phyloP scores from a whole-genome alignment of 331 rosid genomes.

The Acacia concinna region DNA sequence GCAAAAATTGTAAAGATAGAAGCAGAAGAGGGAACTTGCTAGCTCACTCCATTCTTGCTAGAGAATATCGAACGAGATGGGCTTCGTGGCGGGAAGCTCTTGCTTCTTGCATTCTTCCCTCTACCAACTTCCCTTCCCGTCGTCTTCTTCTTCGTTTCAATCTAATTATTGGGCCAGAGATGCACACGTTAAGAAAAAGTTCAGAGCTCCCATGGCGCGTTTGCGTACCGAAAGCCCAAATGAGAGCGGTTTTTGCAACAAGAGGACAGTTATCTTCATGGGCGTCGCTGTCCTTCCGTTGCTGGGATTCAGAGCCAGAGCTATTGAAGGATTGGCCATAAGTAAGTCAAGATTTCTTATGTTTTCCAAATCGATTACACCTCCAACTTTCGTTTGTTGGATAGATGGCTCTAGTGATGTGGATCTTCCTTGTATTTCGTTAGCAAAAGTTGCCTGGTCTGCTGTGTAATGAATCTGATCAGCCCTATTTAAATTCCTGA shows the following conservation, averaged over 20 bases:
- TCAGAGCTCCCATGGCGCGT: constrained; percentile 39
- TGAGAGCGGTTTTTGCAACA: constrained; percentile 34
- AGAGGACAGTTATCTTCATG: constrained; percentile 64
- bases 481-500: not conserved
- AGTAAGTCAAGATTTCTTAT: constrained; percentile 41
- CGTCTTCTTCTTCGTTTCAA: constrained; percentile 29
- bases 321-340: constrained; percentile 48
- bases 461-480: not conserved
- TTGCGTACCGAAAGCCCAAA: constrained; percentile 32
- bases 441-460: not conserved
- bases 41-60: constrained; percentile 41
- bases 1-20: not conserved
- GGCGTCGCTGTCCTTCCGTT: constrained; percentile 72
- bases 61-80: constrained; percentile 34
- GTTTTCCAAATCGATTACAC: not conserved
- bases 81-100: constrained; percentile 46
- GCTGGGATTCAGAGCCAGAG: constrained; percentile 56
- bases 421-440: not conserved
- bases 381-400: not conserved
- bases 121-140: constrained; percentile 30
- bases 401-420: not conserved
- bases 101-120: constrained; percentile 51
- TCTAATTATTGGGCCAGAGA: constrained; percentile 31
- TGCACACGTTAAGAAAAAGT: constrained; percentile 38
- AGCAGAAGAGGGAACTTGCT: not conserved